phyloP scores from a whole-genome alignment of 805 yeast species.

The baker's yeast (Saccharomyces cerevisiae) region DNA sequence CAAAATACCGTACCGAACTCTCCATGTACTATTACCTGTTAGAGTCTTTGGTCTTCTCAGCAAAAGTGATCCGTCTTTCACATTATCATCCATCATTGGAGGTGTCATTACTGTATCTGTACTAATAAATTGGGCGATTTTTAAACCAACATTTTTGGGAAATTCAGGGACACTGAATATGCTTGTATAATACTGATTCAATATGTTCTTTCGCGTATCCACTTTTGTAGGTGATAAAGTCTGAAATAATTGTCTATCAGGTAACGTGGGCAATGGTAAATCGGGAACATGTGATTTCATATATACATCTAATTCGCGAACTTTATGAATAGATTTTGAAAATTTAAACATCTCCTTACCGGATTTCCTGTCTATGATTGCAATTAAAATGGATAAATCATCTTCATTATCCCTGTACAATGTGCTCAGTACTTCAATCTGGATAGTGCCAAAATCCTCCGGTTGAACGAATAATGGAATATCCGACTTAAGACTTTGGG shows the following conservation, averaged over 20 bases:
- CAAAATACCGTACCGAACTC: slow-evolving; percentile 57
- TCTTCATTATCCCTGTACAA: slow-evolving; percentile 37
- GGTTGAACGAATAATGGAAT: slow-evolving; percentile 51
- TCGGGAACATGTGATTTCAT: slow-evolving; percentile 48
- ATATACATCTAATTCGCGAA: slow-evolving; percentile 53
- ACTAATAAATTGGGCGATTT: slow-evolving; percentile 58
- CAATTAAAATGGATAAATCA: slow-evolving; percentile 54
- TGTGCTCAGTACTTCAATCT: slow-evolving; percentile 43
- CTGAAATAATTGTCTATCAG: slow-evolving; percentile 55
- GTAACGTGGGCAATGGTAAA: slow-evolving; percentile 47
- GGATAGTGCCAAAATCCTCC: slow-evolving; percentile 44
- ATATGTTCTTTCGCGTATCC: slow-evolving; percentile 46
- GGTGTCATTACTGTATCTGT: slow-evolving; percentile 57
- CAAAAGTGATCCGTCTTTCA: slow-evolving; percentile 57
- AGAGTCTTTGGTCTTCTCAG: slow-evolving; percentile 45
- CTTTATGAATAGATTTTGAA: slow-evolving; percentile 51
- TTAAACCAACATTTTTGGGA: slow-evolving; percentile 42
- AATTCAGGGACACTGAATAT: slow-evolving; percentile 50
- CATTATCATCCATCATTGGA: slow-evolving; percentile 43
- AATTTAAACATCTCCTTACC: slow-evolving; percentile 69
- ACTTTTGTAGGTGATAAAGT: slow-evolving; percentile 49
- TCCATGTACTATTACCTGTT: slow-evolving; percentile 60
- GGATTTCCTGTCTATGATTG: slow-evolving; percentile 53
- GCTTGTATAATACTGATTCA: slow-evolving; percentile 53
- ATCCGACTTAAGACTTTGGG: slow-evolving; percentile 24